A percentile compares a stretch with the other conserved stretches of the same genome.
These are phyloP conservation scores for Diutina rugosa DNA, from an alignment of 1,139 yeast genomes.

Conservation along the genomic window DNA sequence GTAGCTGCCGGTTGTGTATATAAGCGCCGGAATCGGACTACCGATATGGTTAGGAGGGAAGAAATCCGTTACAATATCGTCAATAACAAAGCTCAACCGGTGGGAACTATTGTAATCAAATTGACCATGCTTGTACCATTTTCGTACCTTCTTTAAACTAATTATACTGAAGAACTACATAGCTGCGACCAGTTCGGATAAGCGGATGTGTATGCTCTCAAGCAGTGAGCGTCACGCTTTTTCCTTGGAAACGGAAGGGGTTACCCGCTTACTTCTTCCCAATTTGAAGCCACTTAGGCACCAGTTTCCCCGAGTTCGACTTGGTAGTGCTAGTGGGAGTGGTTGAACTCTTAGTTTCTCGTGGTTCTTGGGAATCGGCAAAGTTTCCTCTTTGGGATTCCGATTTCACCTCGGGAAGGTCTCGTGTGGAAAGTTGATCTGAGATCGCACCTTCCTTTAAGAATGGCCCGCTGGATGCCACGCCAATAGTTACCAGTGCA, in stretches of 20 bases:
- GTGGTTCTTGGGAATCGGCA: conserved; percentile 5
- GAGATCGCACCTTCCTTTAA: conserved; percentile 9
- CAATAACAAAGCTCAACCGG: too few relatives aligned
- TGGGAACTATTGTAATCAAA: too few relatives aligned
- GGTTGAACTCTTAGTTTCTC: background rate
- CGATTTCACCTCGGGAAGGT: conserved; percentile 28
- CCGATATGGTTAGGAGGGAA: background rate
- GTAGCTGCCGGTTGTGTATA: background rate
- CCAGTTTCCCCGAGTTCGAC: background rate
- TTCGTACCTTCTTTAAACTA: background rate
- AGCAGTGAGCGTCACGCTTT: background rate
- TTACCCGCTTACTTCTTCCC: background rate
- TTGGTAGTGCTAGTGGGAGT: background rate
- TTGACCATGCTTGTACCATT: background rate
- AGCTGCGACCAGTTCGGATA: background rate
- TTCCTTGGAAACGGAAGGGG: background rate
- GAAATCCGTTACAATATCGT: background rate
- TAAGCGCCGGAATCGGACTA: background rate
- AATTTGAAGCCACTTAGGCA: background rate
- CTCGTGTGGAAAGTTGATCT: conserved; percentile 11
- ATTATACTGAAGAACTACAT: background rate
- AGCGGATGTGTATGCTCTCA: background rate
- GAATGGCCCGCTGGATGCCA: conserved; percentile 10
- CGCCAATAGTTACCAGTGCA: conserved; percentile 9
- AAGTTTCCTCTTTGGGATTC: conserved; percentile 20